Evolutionary conservation across 23 red algal species (phyloP).

Genomic region (Gracilaria gracilis): DNA sequence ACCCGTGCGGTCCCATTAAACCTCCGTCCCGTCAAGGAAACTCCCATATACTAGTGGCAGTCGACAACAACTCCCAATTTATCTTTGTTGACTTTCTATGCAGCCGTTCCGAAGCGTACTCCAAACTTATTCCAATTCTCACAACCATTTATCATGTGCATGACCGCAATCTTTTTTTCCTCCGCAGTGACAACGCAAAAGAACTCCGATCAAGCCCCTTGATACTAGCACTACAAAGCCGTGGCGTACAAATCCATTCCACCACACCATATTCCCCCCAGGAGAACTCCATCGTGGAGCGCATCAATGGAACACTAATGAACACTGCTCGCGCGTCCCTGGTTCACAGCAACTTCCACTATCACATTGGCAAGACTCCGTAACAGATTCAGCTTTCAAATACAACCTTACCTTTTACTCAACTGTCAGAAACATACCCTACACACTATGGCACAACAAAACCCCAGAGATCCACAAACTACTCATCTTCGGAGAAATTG

Average conservation of each 20-base stretch:
- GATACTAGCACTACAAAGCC: not conserved
- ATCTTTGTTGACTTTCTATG: not conserved
- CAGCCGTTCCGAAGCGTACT: not conserved
- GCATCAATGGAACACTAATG: constrained; percentile 5
- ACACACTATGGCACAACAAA: not conserved
- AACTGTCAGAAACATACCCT: not conserved
- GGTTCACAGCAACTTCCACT: not conserved
- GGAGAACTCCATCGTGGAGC: not conserved
- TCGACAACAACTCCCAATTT: constrained; percentile 1
- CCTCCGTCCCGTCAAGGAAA: not conserved
- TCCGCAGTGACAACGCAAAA: constrained; percentile 20
- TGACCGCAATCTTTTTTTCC: not conserved
- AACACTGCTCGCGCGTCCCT: constrained; percentile 26
- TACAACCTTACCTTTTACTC: constrained; percentile 17
- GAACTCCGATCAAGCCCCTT: not conserved
- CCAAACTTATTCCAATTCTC: not conserved
- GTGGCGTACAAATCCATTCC: not conserved
- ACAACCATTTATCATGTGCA: not conserved
- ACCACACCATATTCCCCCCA: constrained; percentile 10
- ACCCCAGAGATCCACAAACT: not conserved
- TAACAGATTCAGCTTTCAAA: not conserved
- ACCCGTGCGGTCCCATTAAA: not conserved
- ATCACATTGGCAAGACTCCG: constrained; percentile 14
- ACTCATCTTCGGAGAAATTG: not conserved
- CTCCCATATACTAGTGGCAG: not conserved